phyloP scores from a whole-genome alignment of 2,329 filamentous ascomycete species.

The Ceratocystis colombiana region DNA sequence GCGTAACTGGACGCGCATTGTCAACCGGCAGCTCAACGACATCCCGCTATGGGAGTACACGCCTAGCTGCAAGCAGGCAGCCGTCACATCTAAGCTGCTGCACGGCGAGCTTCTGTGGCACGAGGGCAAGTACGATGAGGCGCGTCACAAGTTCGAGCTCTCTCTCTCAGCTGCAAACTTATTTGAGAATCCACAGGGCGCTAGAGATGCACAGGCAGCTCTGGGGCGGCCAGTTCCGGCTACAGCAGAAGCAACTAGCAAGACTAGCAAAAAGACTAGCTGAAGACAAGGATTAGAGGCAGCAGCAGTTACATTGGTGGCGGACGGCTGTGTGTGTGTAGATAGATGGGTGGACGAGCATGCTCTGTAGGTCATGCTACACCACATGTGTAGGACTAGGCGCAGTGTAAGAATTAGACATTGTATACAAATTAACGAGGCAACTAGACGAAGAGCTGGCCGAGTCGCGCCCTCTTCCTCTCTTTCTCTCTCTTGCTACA shows the following conservation, averaged over 20 bases:
- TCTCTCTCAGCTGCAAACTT: conserved; percentile 20
- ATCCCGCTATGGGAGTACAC: conserved; percentile 16
- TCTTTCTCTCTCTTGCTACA: too few relatives aligned
- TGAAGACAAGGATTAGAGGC: neutral
- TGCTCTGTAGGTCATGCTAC: neutral
- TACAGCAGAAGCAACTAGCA: neutral
- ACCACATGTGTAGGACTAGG: conserved; percentile 2
- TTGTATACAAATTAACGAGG: neutral
- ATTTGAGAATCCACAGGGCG: conserved; percentile 17
- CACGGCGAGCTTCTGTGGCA: conserved; percentile 23
- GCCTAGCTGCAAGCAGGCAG: conserved; percentile 21
- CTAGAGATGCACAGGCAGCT: conserved; percentile 10
- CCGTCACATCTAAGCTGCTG: conserved; percentile 17
- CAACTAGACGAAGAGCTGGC: neutral
- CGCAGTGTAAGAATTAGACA: neutral
- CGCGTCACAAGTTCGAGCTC: conserved; percentile 18
- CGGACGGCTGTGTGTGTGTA: neutral
- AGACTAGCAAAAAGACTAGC: conserved; percentile 4
- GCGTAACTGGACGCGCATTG: conserved; percentile 22
- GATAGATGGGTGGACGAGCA: neutral
- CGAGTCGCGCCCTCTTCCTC: neutral
- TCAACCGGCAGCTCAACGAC: conserved; percentile 16
- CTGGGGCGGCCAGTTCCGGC: conserved; percentile 11
- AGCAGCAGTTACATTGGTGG: too few relatives aligned
- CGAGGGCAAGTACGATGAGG: conserved; percentile 23